Conservation (phyloP, 768 basidiomycete genomes). For the Auricularia cornea region DNA sequence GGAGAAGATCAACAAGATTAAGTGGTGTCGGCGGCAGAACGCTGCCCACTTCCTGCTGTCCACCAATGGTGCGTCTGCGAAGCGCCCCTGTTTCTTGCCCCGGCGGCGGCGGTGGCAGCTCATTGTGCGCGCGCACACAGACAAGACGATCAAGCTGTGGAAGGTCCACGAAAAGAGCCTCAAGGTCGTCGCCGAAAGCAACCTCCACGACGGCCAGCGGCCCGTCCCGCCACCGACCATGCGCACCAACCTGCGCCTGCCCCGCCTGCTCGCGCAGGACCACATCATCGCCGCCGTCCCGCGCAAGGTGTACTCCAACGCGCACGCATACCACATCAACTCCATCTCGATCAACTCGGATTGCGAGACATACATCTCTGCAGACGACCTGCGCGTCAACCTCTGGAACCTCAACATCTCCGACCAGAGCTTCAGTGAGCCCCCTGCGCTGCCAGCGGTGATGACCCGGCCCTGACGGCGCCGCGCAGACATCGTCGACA, state of each 20-base stretch:
- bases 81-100: background rate
- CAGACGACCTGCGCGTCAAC: constrained; percentile 96
- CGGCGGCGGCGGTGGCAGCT: background rate
- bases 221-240: constrained; percentile 53
- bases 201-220: constrained; percentile 76
- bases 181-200: constrained; percentile 93
- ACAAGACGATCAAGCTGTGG: constrained; percentile 99
- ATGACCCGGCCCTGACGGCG: background rate
- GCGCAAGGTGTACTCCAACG: constrained; percentile 97
- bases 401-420: constrained; percentile 98
- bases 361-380: constrained; percentile 98
- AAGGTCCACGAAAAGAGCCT: constrained; percentile 99
- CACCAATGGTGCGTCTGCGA: constrained; percentile 71
- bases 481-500: constrained; percentile 89
- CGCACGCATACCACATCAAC: constrained; percentile 99
- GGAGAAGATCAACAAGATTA: constrained; percentile 99
- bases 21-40: constrained; percentile 99
- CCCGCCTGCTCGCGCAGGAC: constrained; percentile 89
- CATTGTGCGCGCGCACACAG: constrained; percentile 44
- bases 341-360: constrained; percentile 99
- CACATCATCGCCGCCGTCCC: constrained; percentile 98
- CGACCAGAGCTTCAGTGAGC: constrained; percentile 97
- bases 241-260: constrained; percentile 65
- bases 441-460: background rate
- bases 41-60: constrained; percentile 94